Evolutionary conservation across 2,329 filamentous ascomycete species (phyloP), one percentile per base, ranked within the genome.

Genomic region (Botrytis medusae): DNA sequence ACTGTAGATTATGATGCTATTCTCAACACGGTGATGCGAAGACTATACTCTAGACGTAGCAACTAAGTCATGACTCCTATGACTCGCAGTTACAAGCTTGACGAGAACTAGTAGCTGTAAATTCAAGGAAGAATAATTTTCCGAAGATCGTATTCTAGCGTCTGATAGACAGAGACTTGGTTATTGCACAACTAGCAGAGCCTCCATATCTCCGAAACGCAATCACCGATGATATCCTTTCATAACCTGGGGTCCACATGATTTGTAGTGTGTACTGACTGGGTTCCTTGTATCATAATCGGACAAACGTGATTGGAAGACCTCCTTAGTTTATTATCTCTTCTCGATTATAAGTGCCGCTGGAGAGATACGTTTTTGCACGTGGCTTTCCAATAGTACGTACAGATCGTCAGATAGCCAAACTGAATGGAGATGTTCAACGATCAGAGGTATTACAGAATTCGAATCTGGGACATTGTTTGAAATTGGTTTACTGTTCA

Each of bases 41-140:
- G 25, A 2, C 25, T 51, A 9, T 22, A 51, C 1, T 12, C 9
- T 5, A 51, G 25, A 22, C 12, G 25, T 2, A 25, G 25, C 22
- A 14, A 51, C 2, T n/a, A 4, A 10, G 6, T n/a, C 0, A n/a
- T n/a, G 1, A 14, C 48, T 7, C 25, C 5, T n/a, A 6, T 25
- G 14, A 12, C 25, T 12, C 25, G 1, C 14, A 16, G 6, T 4
- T n/a, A 6, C 25, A n/a, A n/a, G 25, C 5, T n/a, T 54, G 1
- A 5, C 48, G 14, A 5, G 2, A 2, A 7, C 16, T 16, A n/a
- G 7, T 7, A 37, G 37, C 8, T 37, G 37, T 9, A 37, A 37
- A 37, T 8, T 37, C 37, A 37, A 37, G 37, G 37, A 37, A 37
- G 37, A 37, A 37, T 7, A 37, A 37, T 1, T 54, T n/a, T 54